Evolutionary conservation across 1,284 basidiomycete genomes (phyloP).

Genomic region (Tilletia walkeri): DNA sequence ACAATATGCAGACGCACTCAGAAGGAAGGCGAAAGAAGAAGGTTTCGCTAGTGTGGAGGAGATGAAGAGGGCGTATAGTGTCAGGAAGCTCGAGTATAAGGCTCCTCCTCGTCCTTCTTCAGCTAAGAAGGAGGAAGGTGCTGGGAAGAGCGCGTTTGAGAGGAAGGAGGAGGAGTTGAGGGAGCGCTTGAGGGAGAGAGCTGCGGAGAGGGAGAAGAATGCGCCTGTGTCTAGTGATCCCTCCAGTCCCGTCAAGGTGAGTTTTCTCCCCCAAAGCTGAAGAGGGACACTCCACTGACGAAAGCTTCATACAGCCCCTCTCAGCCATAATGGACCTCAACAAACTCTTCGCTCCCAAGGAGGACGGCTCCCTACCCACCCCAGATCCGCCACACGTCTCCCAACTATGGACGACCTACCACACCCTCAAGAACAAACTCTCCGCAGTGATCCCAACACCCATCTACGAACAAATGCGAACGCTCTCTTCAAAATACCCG

Average conservation of each 20-base stretch:
- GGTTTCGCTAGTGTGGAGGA: not conserved
- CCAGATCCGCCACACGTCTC: constrained; percentile 27
- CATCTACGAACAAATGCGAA: constrained; percentile 41
- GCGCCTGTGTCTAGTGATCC: not conserved
- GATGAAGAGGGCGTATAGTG: no score
- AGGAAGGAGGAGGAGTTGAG: constrained; percentile 14
- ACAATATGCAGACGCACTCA: constrained; percentile 1
- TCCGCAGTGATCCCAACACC: constrained; percentile 47
- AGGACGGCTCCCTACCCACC: constrained; percentile 19
- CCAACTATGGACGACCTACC: constrained; percentile 53
- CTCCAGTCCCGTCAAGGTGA: constrained; percentile 16
- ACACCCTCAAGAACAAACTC: constrained; percentile 51
- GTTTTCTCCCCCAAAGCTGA: no score
- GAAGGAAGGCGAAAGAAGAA: not conserved
- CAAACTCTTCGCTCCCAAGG: constrained; percentile 35
- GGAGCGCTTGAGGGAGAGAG: not conserved
- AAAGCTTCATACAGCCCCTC: constrained; percentile 26
- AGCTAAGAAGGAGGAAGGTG: not conserved
- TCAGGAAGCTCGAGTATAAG: no score
- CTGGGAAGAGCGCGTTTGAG: not conserved
- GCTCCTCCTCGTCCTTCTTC: not conserved
- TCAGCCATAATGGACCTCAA: constrained; percentile 41
- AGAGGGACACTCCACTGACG: no score
- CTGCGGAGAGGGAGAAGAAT: not conserved
- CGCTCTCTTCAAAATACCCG: constrained; percentile 38